These are phyloP conservation scores for Polytrichum commune DNA, from an alignment of 225 moss, liverwort and hornwort genomes.

Conservation along the genomic window DNA sequence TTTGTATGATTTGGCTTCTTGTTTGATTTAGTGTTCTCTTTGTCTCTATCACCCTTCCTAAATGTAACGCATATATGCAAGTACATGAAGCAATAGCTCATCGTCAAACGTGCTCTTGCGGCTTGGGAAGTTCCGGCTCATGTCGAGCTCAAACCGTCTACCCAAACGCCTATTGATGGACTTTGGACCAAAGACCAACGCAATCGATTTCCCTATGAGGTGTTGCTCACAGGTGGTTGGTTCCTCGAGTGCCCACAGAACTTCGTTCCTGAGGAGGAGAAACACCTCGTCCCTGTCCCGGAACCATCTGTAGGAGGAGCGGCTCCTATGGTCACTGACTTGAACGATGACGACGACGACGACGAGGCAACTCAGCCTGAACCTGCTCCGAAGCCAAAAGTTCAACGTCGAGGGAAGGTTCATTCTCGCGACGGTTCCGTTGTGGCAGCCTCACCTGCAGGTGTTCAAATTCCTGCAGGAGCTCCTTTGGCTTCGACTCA, in stretches of 20 bases:
- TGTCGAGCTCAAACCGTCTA: too few species aligned
- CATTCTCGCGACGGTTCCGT: not conserved
- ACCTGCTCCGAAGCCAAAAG: not conserved
- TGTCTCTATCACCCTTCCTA: too few species aligned
- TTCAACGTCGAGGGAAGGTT: slow-evolving; percentile 1
- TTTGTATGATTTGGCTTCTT: too few species aligned
- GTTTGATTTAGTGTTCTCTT: too few species aligned
- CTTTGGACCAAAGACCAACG: not conserved
- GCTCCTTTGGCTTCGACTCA: slow-evolving; percentile 1
- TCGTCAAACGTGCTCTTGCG: too few species aligned
- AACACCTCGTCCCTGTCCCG: not conserved
- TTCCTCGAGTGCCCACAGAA: not conserved
- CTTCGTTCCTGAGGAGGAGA: slow-evolving; percentile 1
- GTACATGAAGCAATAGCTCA: too few species aligned
- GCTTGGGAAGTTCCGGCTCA: too few species aligned
- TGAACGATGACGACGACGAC: too few species aligned
- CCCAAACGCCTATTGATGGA: not conserved
- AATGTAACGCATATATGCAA: too few species aligned
- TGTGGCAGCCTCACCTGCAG: not conserved
- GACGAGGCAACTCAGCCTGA: not conserved
- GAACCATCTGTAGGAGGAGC: not conserved
- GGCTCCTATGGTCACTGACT: slow-evolving; percentile 1
- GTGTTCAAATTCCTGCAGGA: not conserved
- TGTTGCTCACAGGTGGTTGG: slow-evolving; percentile 1
- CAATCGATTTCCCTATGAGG: not conserved